Conservation (phyloP, 305 asterid genomes). For the Fraxinus dipetala region DNA sequence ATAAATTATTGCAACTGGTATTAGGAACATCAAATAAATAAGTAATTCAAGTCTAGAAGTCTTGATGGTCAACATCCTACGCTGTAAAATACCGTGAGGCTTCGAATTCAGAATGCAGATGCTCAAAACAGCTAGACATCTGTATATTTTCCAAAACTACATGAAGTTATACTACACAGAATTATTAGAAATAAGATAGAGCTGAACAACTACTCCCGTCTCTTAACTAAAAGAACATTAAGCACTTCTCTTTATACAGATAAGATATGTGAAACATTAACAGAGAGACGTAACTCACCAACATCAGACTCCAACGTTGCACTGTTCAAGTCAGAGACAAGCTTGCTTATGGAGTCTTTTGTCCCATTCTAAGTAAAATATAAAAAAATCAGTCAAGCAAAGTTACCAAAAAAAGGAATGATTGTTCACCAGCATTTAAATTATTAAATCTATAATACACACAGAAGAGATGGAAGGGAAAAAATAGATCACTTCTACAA, state of each 20-base stretch:
- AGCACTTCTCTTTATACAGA: conserved; percentile 1
- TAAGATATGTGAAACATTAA: conserved; percentile 4
- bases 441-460: conserved; percentile 3
- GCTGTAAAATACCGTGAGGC: neutral
- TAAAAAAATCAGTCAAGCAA: conserved; percentile 17
- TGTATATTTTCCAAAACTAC: neutral
- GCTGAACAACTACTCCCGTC: neutral
- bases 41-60: neutral
- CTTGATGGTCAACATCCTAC: neutral
- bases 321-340: conserved; percentile 75
- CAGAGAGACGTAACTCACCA: conserved; percentile 51
- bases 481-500: neutral
- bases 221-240: neutral
- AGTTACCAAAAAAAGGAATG: conserved; percentile 10
- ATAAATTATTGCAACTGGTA: neutral
- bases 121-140: neutral
- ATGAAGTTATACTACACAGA: neutral
- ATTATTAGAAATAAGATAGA: neutral
- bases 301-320: conserved; percentile 85
- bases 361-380: conserved; percentile 64
- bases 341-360: conserved; percentile 83
- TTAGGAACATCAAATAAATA: neutral
- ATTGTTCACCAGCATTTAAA: conserved; percentile 10
- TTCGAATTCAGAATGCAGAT: neutral
- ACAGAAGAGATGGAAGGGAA: neutral